Base-by-base conservation (phyloP, 2,329 filamentous ascomycete species). In the Hypomyces perniciosus region DNA sequence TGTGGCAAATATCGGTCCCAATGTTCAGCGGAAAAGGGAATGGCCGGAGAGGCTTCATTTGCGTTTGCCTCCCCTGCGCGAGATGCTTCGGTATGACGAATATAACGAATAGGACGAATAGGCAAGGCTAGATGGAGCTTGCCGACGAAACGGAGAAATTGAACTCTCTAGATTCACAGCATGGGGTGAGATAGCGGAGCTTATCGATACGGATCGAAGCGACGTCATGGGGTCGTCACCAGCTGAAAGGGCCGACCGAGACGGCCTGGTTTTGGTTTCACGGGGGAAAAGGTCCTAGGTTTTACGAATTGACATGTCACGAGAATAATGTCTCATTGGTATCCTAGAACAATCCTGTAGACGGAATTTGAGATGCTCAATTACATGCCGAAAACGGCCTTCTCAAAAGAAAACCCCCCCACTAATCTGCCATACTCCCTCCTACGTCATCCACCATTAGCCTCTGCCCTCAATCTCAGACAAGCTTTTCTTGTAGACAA, bases 1-100 rank as follows among this genome's bases (percentile, higher is more conserved):
- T 78, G 51, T 77, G 76, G 66, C 88, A 90, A 51, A 95, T 85
- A 64, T 95, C 90, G 44, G 81, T 92, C 52, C 90, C 90, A 47
- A 95, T 72, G 44, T 77, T 76, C 10, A 92, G 63, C 1, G 82
- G 73, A n/a, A 82, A 73, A 1, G 85, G 84, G 59, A 91, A 89
- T 3, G 64, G 64, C 13, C 62, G 61, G 41, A 71, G 49, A 27
- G 63, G 62, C 55, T 61, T 67, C 66, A 68, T 67, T 38, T 48
- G 47, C n/a, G 28, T 39, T 29, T 12, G 6, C 10, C 20, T 40
- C 45, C n/a, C 45, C 38, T 47, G 44, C 13, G 33, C 13, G 2
- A 6, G n/a, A 10, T n/a, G 8, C 30, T 13, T 2, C 31, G 30
- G 44, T n/a, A 29, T 39, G 27, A 30, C 27, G 8, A 27, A 30